Percentiles rank a stretch among this genome's conserved stretches.
Evolutionary conservation across 2,329 filamentous ascomycete species (phyloP).

Genomic region (Sporothrix brasiliensis): DNA sequence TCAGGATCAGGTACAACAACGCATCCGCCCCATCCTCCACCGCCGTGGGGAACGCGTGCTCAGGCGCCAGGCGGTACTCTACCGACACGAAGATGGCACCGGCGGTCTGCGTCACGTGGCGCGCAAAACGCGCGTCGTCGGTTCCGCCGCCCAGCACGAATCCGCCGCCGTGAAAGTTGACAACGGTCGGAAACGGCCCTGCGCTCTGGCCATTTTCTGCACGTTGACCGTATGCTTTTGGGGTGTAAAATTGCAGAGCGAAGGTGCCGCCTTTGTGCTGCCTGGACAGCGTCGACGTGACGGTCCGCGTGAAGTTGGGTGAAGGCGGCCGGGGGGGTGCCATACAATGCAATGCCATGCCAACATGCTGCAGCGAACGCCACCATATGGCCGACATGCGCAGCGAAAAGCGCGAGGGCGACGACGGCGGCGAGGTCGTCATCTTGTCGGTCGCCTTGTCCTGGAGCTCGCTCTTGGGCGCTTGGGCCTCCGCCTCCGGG

Average conservation of each 20-base stretch:
- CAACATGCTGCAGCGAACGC: constrained; percentile 68
- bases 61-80: constrained; percentile 69
- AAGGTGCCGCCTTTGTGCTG: constrained; percentile 41
- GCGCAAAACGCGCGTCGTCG: constrained; percentile 65
- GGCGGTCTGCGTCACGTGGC: constrained; percentile 51
- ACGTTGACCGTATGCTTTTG: constrained; percentile 42
- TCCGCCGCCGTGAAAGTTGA: constrained; percentile 70
- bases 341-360: constrained; percentile 68
- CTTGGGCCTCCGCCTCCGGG: constrained; percentile 29
- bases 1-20: constrained; percentile 60
- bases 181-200: constrained; percentile 53
- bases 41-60: constrained; percentile 64
- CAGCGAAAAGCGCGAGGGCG: constrained; percentile 60
- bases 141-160: constrained; percentile 66
- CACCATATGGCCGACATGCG: constrained; percentile 66
- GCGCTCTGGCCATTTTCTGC: constrained; percentile 17
- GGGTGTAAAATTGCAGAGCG: constrained; percentile 50
- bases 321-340: constrained; percentile 62
- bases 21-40: constrained; percentile 69
- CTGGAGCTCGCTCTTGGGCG: not conserved
- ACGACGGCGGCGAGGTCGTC: constrained; percentile 37
- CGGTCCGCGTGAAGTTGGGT: constrained; percentile 61
- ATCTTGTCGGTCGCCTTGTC: constrained; percentile 25
- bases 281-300: constrained; percentile 50
- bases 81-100: constrained; percentile 65